These are phyloP conservation scores for Diaporthe amygdali DNA, from an alignment of 2,329 filamentous ascomycete species.

Conservation along the genomic window DNA sequence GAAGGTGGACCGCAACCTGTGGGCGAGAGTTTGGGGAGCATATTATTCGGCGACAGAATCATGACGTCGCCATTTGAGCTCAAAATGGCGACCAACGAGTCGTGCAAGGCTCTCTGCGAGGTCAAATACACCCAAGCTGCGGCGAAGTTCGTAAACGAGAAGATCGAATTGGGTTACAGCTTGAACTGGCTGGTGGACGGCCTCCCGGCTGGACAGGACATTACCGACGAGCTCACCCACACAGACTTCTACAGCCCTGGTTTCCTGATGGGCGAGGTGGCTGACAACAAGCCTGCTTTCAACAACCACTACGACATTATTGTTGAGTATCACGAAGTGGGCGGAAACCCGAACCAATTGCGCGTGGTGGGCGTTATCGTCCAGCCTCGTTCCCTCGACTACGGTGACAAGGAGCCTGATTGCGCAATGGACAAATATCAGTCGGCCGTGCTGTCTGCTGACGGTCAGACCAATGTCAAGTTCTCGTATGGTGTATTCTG, in stretches of 20 bases:
- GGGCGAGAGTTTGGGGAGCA: conserved; percentile 91
- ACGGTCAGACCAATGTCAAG: conserved; percentile 66
- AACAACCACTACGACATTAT: conserved; percentile 97
- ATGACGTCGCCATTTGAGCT: conserved; percentile 95
- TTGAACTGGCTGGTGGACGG: conserved; percentile 97
- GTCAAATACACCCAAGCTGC: conserved; percentile 67
- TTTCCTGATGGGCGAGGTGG: conserved; percentile 74
- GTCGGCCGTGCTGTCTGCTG: conserved; percentile 67
- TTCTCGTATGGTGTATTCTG: conserved; percentile 96
- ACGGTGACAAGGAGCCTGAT: conserved; percentile 62
- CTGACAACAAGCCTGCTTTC: conserved; percentile 65
- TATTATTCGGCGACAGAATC: conserved; percentile 96
- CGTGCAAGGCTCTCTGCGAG: conserved; percentile 81
- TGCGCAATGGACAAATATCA: conserved; percentile 62
- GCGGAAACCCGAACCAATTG: conserved; percentile 68
- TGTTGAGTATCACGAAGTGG: conserved; percentile 88
- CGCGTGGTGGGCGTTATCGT: conserved; percentile 93
- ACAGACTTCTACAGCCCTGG: conserved; percentile 89
- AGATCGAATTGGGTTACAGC: conserved; percentile 86
- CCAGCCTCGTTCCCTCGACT: conserved; percentile 74
- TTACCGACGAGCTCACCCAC: conserved; percentile 76
- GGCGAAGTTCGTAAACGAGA: conserved; percentile 79
- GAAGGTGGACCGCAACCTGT: conserved; percentile 77
- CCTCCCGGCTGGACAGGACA: conserved; percentile 85
- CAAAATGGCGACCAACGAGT: conserved; percentile 84